phyloP scores from a whole-genome alignment of 805 yeast genomes.

The Yarrowia sp. region DNA sequence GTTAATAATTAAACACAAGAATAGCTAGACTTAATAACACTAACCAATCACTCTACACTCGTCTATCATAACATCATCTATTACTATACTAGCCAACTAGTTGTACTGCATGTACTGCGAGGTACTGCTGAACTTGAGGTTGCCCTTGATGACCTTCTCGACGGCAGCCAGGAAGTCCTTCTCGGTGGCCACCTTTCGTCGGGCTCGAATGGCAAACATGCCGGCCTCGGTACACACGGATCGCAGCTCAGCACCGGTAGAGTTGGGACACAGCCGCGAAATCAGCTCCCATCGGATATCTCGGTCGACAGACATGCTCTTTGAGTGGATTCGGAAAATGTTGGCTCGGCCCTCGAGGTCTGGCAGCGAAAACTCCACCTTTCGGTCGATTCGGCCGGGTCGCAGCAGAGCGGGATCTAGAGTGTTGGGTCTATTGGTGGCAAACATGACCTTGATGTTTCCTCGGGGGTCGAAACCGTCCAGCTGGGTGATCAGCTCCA shows the following conservation, averaged over 20 bases:
- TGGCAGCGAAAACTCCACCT: constrained; percentile 95
- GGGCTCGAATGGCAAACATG: constrained; percentile 98
- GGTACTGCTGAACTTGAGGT: constrained; percentile 95
- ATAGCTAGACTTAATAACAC: background rate
- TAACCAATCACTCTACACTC: background rate
- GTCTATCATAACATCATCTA: constrained; percentile 29
- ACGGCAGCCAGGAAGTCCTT: constrained; percentile 98
- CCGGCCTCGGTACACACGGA: constrained; percentile 99
- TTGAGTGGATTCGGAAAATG: constrained; percentile 95
- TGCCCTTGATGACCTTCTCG: constrained; percentile 98
- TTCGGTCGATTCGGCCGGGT: constrained; percentile 99
- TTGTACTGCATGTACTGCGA: constrained; percentile 99
- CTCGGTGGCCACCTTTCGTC: constrained; percentile 97
- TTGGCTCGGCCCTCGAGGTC: constrained; percentile 98
- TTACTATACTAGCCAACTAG: constrained; percentile 49
- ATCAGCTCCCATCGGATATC: constrained; percentile 98
- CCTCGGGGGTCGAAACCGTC: constrained; percentile 99
- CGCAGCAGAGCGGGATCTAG: constrained; percentile 96
- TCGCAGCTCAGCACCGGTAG: constrained; percentile 98
- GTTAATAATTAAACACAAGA: too few relatives aligned
- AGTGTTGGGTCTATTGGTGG: constrained; percentile 97
- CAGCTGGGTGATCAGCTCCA: constrained; percentile 95
- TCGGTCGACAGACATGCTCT: constrained; percentile 97
- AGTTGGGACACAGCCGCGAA: constrained; percentile 95
- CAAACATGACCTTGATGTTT: constrained; percentile 98